These are phyloP conservation scores for Mycena haematopus DNA, from an alignment of 768 basidiomycete species.

Conservation along the genomic window DNA sequence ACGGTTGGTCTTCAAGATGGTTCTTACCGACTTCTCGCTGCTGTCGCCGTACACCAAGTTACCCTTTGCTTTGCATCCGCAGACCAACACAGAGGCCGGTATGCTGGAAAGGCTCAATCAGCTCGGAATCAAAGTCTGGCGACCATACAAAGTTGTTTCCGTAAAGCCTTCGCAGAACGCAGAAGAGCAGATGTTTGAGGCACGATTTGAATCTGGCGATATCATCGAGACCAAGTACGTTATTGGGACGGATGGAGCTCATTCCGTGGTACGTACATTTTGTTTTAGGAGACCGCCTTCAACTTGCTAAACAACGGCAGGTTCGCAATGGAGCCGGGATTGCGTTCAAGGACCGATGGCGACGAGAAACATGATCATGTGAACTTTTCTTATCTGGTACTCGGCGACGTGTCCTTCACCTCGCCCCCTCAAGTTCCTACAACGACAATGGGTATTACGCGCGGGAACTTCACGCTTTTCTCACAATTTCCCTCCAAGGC, in stretches of 20 bases:
- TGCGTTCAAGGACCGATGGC: conserved; percentile 49
- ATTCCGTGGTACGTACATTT: conserved; percentile 43
- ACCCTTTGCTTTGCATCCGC: conserved; percentile 49
- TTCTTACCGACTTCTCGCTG: conserved; percentile 38
- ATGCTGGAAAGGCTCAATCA: conserved; percentile 42
- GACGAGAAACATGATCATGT: conserved; percentile 34
- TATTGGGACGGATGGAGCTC: conserved; percentile 58
- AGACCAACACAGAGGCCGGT: conserved; percentile 49
- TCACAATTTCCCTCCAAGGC: conserved; percentile 39
- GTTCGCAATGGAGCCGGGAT: conserved; percentile 50
- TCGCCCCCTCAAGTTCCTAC: conserved; percentile 35
- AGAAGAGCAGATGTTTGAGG: conserved; percentile 35
- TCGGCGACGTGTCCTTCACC: conserved; percentile 54
- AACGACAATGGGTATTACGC: conserved; percentile 33
- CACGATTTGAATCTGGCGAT: conserved; percentile 54
- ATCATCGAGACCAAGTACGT: conserved; percentile 52
- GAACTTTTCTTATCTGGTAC: conserved; percentile 45
- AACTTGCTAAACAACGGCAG: conserved; percentile 38
- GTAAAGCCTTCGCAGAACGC: conserved; percentile 39
- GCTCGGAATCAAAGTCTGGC: conserved; percentile 40
- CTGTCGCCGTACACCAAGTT: conserved; percentile 50
- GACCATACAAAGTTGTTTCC: conserved; percentile 48
- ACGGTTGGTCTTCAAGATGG: conserved; percentile 39
- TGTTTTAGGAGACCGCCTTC: neutral
- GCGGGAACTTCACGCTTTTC: conserved; percentile 42